phyloP scores from a whole-genome alignment of 2,329 filamentous ascomycete genomes.

The Xylaria sp. region DNA sequence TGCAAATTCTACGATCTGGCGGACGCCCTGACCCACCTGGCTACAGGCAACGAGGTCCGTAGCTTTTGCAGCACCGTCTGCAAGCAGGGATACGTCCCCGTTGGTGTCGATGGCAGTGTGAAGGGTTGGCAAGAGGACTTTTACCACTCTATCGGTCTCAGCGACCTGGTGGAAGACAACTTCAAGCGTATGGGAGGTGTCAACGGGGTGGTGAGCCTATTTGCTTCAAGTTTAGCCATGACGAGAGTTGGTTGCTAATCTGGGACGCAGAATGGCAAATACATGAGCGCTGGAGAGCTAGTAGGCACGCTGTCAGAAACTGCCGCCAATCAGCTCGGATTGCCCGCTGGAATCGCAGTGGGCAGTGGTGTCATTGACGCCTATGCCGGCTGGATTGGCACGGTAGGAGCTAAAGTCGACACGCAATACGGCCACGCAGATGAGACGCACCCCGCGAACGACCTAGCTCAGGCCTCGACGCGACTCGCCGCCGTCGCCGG shows the following conservation, averaged over 20 bases:
- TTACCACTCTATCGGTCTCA: constrained; percentile 84
- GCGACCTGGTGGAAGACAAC: constrained; percentile 83
- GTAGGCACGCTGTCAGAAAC: constrained; percentile 87
- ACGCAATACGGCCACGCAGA: constrained; percentile 75
- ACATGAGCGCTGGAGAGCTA: constrained; percentile 90
- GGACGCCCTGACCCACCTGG: constrained; percentile 93
- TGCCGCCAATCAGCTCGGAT: constrained; percentile 83
- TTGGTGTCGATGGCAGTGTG: constrained; percentile 96
- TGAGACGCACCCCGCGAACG: constrained; percentile 76
- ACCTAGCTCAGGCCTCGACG: constrained; percentile 91
- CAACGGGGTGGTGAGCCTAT: constrained; percentile 85
- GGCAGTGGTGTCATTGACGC: constrained; percentile 98
- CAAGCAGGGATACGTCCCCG: constrained; percentile 95
- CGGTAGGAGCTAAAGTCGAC: constrained; percentile 95
- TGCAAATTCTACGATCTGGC: constrained; percentile 98
- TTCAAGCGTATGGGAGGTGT: constrained; percentile 96
- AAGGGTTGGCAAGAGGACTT: constrained; percentile 99
- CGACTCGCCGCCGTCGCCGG: constrained; percentile 94
- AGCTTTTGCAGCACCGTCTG: constrained; percentile 97
- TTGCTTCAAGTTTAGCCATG: constrained; percentile 39
- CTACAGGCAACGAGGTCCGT: constrained; percentile 89
- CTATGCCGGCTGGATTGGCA: constrained; percentile 98
- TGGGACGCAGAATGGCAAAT: constrained; percentile 84
- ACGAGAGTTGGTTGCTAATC: constrained; percentile 37
- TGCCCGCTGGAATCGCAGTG: constrained; percentile 88